phyloP scores from a whole-genome alignment of 208 protist genomes.

The Crithidia brevicula region DNA sequence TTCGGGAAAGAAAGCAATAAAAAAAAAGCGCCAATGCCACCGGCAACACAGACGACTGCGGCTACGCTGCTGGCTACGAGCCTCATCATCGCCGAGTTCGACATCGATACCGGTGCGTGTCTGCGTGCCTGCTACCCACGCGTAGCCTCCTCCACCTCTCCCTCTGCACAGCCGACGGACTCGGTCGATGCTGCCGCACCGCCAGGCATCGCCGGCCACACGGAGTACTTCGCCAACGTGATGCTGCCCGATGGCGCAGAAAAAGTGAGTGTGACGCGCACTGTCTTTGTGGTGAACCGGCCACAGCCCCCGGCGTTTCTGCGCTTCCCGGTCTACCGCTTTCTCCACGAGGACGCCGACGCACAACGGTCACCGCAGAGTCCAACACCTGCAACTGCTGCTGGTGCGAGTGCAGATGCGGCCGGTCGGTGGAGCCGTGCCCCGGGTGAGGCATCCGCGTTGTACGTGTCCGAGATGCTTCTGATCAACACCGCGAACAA shows the following conservation, averaged over 20 bases:
- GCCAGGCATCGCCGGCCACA: conserved; percentile 32
- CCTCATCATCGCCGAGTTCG: conserved; percentile 79
- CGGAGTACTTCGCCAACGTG: conserved; percentile 71
- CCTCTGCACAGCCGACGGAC: background rate
- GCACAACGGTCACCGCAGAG: background rate
- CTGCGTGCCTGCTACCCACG: conserved; percentile 60
- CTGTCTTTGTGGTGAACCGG: conserved; percentile 73
- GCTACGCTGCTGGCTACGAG: conserved; percentile 36
- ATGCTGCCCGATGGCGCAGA: conserved; percentile 87
- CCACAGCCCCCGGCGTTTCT: conserved; percentile 29
- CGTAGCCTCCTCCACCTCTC: background rate
- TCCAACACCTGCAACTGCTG: background rate
- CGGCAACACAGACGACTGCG: background rate
- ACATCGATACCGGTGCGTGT: conserved; percentile 74
- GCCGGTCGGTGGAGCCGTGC: conserved; percentile 25
- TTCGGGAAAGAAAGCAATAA: no score
- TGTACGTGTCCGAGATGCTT: conserved; percentile 44
- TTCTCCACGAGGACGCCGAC: conserved; percentile 7
- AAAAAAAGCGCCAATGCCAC: background rate
- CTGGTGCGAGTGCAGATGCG: background rate
- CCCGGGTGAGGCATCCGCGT: conserved; percentile 15
- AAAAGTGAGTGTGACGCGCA: conserved; percentile 58
- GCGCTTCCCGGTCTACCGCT: conserved; percentile 66
- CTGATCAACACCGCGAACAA: conserved; percentile 33
- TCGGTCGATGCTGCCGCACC: conserved; percentile 11